Evolutionary conservation across 495 filamentous ascomycete species (phyloP), one percentile per base, ranked within the genome.

Genomic region (Lasiosphaeria hispida): DNA sequence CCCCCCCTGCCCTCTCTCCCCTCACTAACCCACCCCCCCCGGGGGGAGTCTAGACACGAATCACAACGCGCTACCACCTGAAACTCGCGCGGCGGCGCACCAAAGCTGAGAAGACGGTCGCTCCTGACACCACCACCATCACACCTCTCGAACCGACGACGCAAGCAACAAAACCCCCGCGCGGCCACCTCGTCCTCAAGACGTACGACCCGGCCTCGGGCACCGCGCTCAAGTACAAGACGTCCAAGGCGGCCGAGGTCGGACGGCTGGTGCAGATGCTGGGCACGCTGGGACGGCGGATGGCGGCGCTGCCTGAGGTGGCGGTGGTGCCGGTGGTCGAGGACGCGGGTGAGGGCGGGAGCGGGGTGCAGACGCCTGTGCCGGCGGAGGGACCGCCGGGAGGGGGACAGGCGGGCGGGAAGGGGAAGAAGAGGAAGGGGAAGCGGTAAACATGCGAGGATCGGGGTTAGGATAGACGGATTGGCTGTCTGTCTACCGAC

Each of bases 201-300:
- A 96, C 92, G 13, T 98, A 84, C 78, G 91, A 96, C 72, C 90
- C 94, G 0, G 72, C 72, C 30, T 86, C 87, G 10, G 94, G 94
- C 61, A 83, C 84, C 47, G 85, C 87, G 53, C 82, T 98, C 36
- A 96, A 96, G 73, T 98, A 96, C 76, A 81, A 83, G 67, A 96
- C 94, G 14, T 85, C 88, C 70, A 96, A 95, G 66, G 87, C 86
- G n/a, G 89, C 90, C 14, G 92, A 97, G 71, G 93, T 98, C 4
- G 83, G 85, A 2, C 76, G 94, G 36, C 70, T 97, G 69, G 81
- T 97, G 41, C 84, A 84, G 36, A 83, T 83, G 40, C 65, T 97
- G 59, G 89, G 89, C 1, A 77, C 80, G 55, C 68, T 93, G 65
- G 87, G 84, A 7, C 74, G 77, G 55, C 72, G 79, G 58, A 89